Base-by-base conservation (phyloP, 257 asterid genomes). In the Leptodermis oblonga region DNA sequence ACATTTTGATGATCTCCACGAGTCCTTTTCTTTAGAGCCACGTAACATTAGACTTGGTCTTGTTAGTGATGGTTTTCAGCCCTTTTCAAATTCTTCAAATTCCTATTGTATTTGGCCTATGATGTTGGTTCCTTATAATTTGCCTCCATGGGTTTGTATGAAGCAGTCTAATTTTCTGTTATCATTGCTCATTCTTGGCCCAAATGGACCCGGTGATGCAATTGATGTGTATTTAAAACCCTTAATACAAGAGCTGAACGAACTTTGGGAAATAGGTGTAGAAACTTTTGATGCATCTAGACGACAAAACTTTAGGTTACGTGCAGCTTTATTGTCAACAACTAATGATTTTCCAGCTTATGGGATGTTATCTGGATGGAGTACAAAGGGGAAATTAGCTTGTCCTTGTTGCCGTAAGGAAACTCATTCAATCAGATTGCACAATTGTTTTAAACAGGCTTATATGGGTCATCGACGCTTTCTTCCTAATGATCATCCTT, bases 281-380 rank as follows among this genome's bases (percentile, higher is more conserved):
- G 33, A 55, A 9, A 25, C 36, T 23, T 55, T 23, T 22, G 20
- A 55, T 55, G 36, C 36, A 23, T 55, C 18, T 20, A 0, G 62
- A 7, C 30, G 18, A 23, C 15, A 25, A 55, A 55, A 55, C 33
- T 55, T 55, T 22, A 12, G 15, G 33, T 26, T 55, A 12, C 33
- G 17, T 22, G 62, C 36, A 2, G 62, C 62, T 9, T 10, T 55
- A 1, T 22, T 55, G 0, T 55, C 15, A 25, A 63, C 34, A 4
- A 72, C 53, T 10, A 72, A 61, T 48, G 76, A 72, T 26, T 72
- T 63, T 62, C 23, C 15, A n/a, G 64, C 5, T 39, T 37, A 62
- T 39, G 67, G 49, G 5, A 36, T 6, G 1, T 37, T 62, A n/a
- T 62, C 34, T 2, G 20, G 67, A 0, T 62, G 67, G 67, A 62